Evolutionary conservation across 2,329 filamentous ascomycete species (phyloP).

Genomic region (Trichothecium sympodiale): DNA sequence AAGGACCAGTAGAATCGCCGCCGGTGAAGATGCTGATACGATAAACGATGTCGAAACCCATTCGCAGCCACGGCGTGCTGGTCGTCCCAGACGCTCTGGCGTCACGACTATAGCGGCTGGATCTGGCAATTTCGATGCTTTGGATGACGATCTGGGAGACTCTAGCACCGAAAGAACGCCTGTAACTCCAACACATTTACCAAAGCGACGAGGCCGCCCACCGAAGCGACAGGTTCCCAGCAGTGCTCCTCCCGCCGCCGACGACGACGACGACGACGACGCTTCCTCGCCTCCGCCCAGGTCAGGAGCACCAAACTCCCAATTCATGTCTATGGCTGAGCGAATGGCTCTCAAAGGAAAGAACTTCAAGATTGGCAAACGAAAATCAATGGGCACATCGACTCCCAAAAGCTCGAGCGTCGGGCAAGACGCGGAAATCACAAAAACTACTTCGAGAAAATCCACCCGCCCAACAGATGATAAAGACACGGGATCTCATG

Average conservation of each 20-base stretch:
- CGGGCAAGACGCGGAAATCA: background rate
- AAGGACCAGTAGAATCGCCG: too few species aligned
- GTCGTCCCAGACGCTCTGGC: conserved; percentile 16
- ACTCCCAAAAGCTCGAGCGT: conserved; percentile 2
- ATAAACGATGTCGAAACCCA: conserved; percentile 2
- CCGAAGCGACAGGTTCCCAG: conserved; percentile 9
- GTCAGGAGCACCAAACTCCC: conserved; percentile 11
- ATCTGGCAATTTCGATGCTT: conserved; percentile 2
- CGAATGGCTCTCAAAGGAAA: conserved; percentile 43
- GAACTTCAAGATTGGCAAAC: conserved; percentile 38
- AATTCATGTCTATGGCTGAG: conserved; percentile 45
- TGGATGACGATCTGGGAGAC: background rate
- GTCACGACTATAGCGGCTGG: conserved; percentile 14
- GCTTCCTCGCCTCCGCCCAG: background rate
- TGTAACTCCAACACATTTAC: background rate
- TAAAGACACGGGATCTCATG: too few species aligned
- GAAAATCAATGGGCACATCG: conserved; percentile 12
- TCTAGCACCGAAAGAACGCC: background rate
- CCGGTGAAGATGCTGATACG: background rate
- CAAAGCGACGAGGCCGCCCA: conserved; percentile 12
- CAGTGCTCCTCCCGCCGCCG: conserved; percentile 2
- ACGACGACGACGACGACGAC: conserved; percentile 3
- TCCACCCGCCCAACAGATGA: background rate
- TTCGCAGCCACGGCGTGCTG: conserved; percentile 9
- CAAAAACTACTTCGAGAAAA: too few species aligned